Percentiles rank a stretch among this genome's conserved stretches.
Evolutionary conservation across 805 yeast species (phyloP).

Genomic region (Cyberlindnera mississippiensis): DNA sequence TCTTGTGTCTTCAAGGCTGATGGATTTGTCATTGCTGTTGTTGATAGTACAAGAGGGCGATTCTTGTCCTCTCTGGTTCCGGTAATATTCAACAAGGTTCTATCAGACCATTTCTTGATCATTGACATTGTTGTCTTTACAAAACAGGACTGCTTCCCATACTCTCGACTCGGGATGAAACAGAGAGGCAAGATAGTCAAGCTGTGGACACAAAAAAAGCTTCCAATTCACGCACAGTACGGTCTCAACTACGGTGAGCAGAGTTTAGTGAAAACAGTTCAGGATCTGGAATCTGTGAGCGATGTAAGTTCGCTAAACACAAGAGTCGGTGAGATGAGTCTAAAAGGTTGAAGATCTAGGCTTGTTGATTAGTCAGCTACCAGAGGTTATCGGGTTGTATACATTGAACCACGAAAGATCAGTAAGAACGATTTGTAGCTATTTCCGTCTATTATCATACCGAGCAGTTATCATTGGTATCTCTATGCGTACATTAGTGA

Average conservation of each 20-base stretch:
- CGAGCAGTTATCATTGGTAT: not conserved
- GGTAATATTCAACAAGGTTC: conserved; percentile 69
- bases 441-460: too few species aligned
- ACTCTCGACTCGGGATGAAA: conserved; percentile 68
- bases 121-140: conserved; percentile 83
- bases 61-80: conserved; percentile 76
- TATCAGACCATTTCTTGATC: conserved; percentile 77
- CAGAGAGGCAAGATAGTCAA: conserved; percentile 69
- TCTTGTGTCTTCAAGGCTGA: conserved; percentile 78
- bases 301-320: conserved; percentile 10
- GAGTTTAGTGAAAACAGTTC: conserved; percentile 52
- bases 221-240: conserved; percentile 40
- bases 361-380: too few species aligned
- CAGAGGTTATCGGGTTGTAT: too few species aligned
- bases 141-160: conserved; percentile 56
- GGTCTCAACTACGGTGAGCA: conserved; percentile 68
- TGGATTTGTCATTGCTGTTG: conserved; percentile 69
- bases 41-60: conserved; percentile 53
- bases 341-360: not conserved
- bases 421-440: too few species aligned
- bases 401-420: too few species aligned
- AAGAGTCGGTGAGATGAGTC: conserved; percentile 6
- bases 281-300: conserved; percentile 33
- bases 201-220: conserved; percentile 48
- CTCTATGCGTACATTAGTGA: not conserved